Base-by-base conservation (phyloP, 2,329 filamentous ascomycete species). In the Trichoderma brevicompactum region DNA sequence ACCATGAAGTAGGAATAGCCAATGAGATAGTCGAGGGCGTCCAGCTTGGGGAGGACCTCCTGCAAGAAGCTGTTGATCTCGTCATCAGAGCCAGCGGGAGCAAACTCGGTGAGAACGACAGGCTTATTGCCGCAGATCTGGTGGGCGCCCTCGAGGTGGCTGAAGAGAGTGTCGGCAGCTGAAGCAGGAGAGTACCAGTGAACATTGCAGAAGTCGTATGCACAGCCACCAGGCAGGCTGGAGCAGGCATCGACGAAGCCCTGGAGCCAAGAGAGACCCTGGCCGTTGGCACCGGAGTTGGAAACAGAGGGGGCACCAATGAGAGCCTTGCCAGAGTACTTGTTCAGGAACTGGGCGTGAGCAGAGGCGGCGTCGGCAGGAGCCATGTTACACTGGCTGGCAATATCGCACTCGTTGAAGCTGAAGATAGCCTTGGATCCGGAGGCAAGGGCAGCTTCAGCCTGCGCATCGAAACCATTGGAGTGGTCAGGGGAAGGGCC, bases 401-500 rank as follows among this genome's bases (percentile, higher is more conserved):
- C 69, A 68, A 83, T 82, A 75, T 92, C 89, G 52, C 87, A 87
- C 81, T 92, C 89, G 82, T 92, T 92, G 84, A 90, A 91, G 75
- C 83, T 82, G 72, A 91, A 82, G 64, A 91, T 75, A 70, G 82
- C 80, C 68, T 80, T 83, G 69, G 83, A 78, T 64, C 88, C 89
- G 12, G 74, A 74, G 58, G 75, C 70, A 67, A 90, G 82, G 67
- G 85, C 85, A 15, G 75, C 73, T 61, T 82, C 74, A 52, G 82
- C 87, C 68, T 83, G 81, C 13, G 67, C 52, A 38, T 72, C 70
- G 87, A 88, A 92, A 71, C 72, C 74, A 62, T 70, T 64, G 64
- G 81, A 81, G 74, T 84, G 80, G 12, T 77, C 75, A 9, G 72
- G 64, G 12, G 70, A 69, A 63, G 81, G 75, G 61, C 85, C 83